Evolutionary conservation across 1,139 yeast genomes (phyloP).

Genomic region (Yamadazyma mexicana): DNA sequence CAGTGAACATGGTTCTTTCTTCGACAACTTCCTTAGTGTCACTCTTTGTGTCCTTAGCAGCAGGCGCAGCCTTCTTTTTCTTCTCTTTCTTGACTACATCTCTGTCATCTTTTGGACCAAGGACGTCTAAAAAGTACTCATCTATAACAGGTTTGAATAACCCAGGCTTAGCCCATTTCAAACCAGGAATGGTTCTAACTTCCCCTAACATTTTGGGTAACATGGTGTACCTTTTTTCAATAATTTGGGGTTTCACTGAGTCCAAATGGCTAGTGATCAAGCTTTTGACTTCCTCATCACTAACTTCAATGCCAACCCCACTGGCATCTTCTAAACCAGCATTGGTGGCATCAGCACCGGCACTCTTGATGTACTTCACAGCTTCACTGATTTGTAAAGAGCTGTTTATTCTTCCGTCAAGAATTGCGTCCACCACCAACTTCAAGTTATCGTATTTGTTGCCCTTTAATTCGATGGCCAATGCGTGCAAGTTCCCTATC

Average conservation of each 20-base stretch:
- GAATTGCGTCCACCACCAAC: slow-evolving; percentile 58
- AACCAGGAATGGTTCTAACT: slow-evolving; percentile 66
- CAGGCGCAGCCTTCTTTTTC: slow-evolving; percentile 29
- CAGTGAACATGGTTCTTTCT: slow-evolving; percentile 86
- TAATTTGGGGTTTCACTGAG: slow-evolving; percentile 57
- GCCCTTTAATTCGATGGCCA: slow-evolving; percentile 68
- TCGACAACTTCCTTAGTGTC: slow-evolving; percentile 22
- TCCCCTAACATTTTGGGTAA: slow-evolving; percentile 78
- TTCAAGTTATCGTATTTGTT: slow-evolving; percentile 43
- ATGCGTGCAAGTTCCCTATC: slow-evolving; percentile 67
- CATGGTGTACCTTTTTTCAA: slow-evolving; percentile 69
- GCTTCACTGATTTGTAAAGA: slow-evolving; percentile 80
- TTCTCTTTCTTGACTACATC: slow-evolving; percentile 82
- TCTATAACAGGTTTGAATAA: slow-evolving; percentile 86
- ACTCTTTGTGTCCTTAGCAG: slow-evolving; percentile 18
- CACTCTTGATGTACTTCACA: slow-evolving; percentile 61
- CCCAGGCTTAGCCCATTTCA: slow-evolving; percentile 92
- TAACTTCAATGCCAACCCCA: slow-evolving; percentile 81
- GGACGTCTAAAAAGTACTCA: slow-evolving; percentile 59
- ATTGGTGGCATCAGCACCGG: slow-evolving; percentile 40
- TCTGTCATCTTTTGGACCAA: slow-evolving; percentile 97
- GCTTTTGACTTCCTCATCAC: slow-evolving; percentile 60
- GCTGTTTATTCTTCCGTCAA: slow-evolving; percentile 63
- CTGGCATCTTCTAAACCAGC: slow-evolving; percentile 57
- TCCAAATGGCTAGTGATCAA: slow-evolving; percentile 62